Evolutionary conservation across 176 grass and related monocot genomes (phyloP).

Genomic region (Hsuehochloa calcarea): DNA sequence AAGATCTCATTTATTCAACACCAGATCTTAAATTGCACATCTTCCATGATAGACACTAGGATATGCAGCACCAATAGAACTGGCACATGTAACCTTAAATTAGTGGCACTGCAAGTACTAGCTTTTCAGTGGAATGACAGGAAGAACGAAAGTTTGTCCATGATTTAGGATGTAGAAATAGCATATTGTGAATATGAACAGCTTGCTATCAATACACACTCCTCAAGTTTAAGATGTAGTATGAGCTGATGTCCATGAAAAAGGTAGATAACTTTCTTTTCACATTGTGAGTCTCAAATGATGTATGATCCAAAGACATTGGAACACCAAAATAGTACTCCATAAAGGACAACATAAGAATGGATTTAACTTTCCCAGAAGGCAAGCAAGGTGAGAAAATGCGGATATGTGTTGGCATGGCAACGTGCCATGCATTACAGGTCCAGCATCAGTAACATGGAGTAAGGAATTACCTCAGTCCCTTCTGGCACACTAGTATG

Average conservation of each 20-base stretch:
- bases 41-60: background rate
- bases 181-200: constrained; percentile 4
- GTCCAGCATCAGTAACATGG: background rate
- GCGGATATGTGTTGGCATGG: background rate
- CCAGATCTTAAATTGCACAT: constrained; percentile 1
- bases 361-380: constrained; percentile 16
- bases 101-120: background rate
- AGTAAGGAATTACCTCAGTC: constrained; percentile 62
- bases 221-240: background rate
- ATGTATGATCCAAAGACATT: background rate
- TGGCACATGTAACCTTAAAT: background rate
- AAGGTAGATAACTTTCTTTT: background rate
- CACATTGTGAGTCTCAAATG: background rate
- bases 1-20: background rate
- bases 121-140: background rate
- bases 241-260: background rate
- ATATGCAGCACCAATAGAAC: background rate
- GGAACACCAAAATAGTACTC: background rate
- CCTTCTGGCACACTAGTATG: constrained; percentile 93
- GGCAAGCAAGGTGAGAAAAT: background rate
- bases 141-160: background rate
- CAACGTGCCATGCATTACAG: background rate
- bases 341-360: background rate
- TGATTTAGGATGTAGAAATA: constrained; percentile 1
- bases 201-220: background rate